These are phyloP conservation scores for Ottelia alismoides DNA, from an alignment of 106 monocot genomes.

Conservation along the genomic window DNA sequence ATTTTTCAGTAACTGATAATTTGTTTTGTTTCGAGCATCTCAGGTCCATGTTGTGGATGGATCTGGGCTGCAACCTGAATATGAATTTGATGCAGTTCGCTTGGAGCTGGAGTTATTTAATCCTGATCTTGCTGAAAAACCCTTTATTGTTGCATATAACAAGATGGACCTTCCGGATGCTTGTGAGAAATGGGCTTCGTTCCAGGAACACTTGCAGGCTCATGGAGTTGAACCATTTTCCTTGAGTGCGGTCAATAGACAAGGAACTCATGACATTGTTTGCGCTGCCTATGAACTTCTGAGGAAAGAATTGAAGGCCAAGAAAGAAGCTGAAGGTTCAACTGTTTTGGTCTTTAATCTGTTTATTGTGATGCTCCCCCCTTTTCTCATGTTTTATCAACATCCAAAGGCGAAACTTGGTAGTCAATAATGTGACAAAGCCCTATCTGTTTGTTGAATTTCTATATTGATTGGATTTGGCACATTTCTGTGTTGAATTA, in stretches of 20 bases:
- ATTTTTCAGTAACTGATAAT: too few species aligned
- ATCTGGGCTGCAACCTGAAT: conserved; percentile 76
- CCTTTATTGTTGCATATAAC: conserved; percentile 78
- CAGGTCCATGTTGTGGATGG: conserved; percentile 99
- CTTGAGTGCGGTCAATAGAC: conserved; percentile 81
- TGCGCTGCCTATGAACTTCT: conserved; percentile 59
- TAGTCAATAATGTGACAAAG: too few species aligned
- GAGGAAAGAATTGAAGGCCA: conserved; percentile 36
- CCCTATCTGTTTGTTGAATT: too few species aligned
- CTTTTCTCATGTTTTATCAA: too few species aligned
- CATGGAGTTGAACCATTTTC: conserved; percentile 42
- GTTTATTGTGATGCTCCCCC: too few species aligned
- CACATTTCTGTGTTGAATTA: too few species aligned
- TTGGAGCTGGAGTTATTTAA: conserved; percentile 92
- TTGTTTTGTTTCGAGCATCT: too few species aligned
- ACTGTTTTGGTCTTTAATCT: too few species aligned
- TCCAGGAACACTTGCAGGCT: conserved; percentile 38
- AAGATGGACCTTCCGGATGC: conserved; percentile 98
- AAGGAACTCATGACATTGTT: conserved; percentile 73
- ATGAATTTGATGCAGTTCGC: conserved; percentile 96
- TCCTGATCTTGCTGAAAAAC: conserved; percentile 77
- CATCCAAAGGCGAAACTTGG: too few species aligned
- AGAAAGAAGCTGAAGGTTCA: conserved; percentile 62
- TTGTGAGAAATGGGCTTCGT: conserved; percentile 67
- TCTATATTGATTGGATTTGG: too few species aligned